These are phyloP conservation scores for Fusarium penzigii DNA, from an alignment of 2,329 filamentous ascomycete species.

Conservation along the genomic window DNA sequence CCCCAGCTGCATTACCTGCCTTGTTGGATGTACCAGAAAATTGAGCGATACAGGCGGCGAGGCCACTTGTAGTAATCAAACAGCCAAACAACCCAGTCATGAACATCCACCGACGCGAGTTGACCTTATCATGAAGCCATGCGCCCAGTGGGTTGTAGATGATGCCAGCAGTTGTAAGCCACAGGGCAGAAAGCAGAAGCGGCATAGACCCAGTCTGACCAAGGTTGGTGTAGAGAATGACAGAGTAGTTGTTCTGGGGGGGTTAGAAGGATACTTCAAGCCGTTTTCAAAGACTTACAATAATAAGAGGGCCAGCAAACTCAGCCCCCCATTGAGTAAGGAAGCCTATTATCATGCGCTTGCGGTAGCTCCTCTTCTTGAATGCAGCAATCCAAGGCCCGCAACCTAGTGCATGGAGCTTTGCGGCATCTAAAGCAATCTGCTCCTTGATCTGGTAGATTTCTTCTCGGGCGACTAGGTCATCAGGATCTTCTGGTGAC, in stretches of 20 bases:
- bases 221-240: slow-evolving; percentile 41
- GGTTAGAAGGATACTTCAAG: no score
- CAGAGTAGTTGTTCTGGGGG: slow-evolving; percentile 47
- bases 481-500: slow-evolving; percentile 31
- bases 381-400: slow-evolving; percentile 46
- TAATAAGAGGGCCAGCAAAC: slow-evolving; percentile 53
- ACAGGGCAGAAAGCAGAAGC: slow-evolving; percentile 40
- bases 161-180: slow-evolving; percentile 48
- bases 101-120: slow-evolving; percentile 47
- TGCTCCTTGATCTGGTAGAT: slow-evolving; percentile 49
- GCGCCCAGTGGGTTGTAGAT: slow-evolving; percentile 50
- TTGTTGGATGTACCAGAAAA: slow-evolving; percentile 39
- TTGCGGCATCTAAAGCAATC: slow-evolving; percentile 42
- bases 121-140: slow-evolving; percentile 49
- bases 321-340: slow-evolving; percentile 55
- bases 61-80: slow-evolving; percentile 35
- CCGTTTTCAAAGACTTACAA: no score
- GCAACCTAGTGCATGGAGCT: slow-evolving; percentile 40
- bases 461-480: slow-evolving; percentile 47
- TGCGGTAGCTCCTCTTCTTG: slow-evolving; percentile 49
- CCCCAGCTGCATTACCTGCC: slow-evolving; percentile 41
- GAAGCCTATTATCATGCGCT: slow-evolving; percentile 53
- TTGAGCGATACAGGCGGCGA: slow-evolving; percentile 39
- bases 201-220: slow-evolving; percentile 43
- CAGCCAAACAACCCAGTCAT: slow-evolving; percentile 43